Conservation (phyloP, 176 grass and related monocot species). For the Rhipidocladum racemiflorum region DNA sequence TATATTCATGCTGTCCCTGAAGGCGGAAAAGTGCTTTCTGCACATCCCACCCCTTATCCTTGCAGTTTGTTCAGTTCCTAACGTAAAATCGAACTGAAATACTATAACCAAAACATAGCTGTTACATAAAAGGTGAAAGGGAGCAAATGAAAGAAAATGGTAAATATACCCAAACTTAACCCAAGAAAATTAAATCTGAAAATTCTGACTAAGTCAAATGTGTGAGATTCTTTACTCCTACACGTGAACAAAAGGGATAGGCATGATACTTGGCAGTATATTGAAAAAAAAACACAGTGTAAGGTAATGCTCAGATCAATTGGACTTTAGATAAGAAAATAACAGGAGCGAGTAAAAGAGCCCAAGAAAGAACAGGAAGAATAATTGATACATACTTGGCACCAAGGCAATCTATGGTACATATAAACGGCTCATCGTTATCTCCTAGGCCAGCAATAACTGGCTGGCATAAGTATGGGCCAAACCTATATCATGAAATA, state of each 20-base stretch:
- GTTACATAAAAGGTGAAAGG: background rate
- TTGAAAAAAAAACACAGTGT: background rate
- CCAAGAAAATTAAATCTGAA: background rate
- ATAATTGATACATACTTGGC: slow-evolving; percentile 72
- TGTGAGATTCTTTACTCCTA: background rate
- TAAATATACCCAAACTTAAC: slow-evolving; percentile 5
- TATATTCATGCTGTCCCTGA: background rate
- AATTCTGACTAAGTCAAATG: background rate
- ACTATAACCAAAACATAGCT: background rate
- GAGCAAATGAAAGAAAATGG: background rate
- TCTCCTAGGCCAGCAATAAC: slow-evolving; percentile 92
- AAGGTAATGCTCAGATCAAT: background rate
- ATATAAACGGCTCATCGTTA: slow-evolving; percentile 80
- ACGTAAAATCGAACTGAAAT: background rate
- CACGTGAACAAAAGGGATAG: background rate
- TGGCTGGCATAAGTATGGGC: slow-evolving; percentile 90
- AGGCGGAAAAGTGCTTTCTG: too few relatives aligned
- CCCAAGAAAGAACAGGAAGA: background rate
- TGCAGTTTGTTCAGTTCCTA: background rate
- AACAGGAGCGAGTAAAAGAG: background rate
- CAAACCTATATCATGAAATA: slow-evolving; percentile 53
- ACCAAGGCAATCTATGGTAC: slow-evolving; percentile 95
- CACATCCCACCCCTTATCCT: background rate
- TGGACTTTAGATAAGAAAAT: background rate
- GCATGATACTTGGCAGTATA: background rate